Percentiles rank a stretch among this genome's conserved stretches.
Evolutionary conservation across 2,329 filamentous ascomycete genomes (phyloP).

Genomic region (Nannizzia gypsea): DNA sequence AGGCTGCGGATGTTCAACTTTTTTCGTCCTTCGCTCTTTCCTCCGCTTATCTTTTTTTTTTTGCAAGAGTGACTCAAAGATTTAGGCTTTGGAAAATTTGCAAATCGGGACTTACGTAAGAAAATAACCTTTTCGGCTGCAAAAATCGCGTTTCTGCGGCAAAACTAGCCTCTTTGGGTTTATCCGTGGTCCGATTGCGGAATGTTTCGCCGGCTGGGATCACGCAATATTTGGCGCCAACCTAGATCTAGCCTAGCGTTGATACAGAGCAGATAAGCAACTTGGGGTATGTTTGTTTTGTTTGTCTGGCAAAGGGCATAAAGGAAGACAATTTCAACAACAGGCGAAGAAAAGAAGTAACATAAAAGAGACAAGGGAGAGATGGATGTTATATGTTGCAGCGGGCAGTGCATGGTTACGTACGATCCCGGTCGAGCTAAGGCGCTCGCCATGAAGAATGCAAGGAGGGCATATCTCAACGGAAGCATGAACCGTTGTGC

Average conservation of each 20-base stretch:
- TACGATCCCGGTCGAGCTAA: no score
- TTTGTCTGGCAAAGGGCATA: neutral
- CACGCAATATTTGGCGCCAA: constrained; percentile 7
- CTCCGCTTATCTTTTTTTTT: neutral
- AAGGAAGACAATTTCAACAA: neutral
- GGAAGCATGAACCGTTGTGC: no score
- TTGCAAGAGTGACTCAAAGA: neutral
- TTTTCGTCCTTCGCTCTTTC: neutral
- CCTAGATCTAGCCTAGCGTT: neutral
- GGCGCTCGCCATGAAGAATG: neutral
- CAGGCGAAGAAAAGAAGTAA: neutral
- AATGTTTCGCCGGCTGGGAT: constrained; percentile 6
- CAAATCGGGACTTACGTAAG: neutral
- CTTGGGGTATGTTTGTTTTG: neutral
- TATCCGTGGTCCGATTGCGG: neutral
- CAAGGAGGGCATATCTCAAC: neutral
- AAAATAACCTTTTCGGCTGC: neutral
- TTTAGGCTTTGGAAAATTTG: neutral
- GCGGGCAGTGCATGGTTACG: no score
- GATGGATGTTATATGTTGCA: no score
- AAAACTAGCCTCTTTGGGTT: neutral
- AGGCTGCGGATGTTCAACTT: neutral
- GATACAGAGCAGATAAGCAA: neutral
- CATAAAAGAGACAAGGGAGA: no score
- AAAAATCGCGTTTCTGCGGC: neutral